A percentile compares a stretch with the other conserved stretches of the same genome.
These are phyloP conservation scores for Umbelopsis sp. DNA, from an alignment of 192 early-diverging fungal genomes.

Conservation along the genomic window DNA sequence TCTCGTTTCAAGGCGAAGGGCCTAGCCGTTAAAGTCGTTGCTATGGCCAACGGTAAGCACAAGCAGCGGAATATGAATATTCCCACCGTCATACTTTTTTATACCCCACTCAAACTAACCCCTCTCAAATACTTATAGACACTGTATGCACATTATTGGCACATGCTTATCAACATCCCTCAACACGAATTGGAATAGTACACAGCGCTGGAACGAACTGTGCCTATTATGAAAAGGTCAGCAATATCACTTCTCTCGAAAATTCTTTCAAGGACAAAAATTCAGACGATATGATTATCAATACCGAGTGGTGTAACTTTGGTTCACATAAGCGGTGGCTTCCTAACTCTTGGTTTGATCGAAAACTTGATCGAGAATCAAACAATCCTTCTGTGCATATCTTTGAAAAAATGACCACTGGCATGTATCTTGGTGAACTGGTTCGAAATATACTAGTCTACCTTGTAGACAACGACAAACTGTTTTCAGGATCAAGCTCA, in stretches of 20 bases:
- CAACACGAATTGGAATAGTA: conserved; percentile 83
- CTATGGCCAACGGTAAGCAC: conserved; percentile 81
- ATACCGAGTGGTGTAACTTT: conserved; percentile 94
- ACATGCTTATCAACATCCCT: conserved; percentile 77
- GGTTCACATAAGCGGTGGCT: conserved; percentile 68
- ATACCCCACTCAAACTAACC: conserved; percentile 34
- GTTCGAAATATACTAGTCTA: conserved; percentile 73
- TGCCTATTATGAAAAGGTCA: conserved; percentile 64
- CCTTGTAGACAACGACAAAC: conserved; percentile 72
- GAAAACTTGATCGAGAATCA: conserved; percentile 76
- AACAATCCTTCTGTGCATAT: conserved; percentile 77
- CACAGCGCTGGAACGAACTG: conserved; percentile 93
- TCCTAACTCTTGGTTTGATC: conserved; percentile 81
- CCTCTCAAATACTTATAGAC: conserved; percentile 76
- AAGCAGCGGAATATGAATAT: conserved; percentile 60
- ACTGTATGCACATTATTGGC: conserved; percentile 89
- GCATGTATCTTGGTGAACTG: conserved; percentile 91
- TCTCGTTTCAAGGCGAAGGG: conserved; percentile 67
- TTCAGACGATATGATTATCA: conserved; percentile 80
- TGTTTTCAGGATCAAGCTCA: conserved; percentile 69
- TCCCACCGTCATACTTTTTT: too few species aligned
- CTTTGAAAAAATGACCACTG: conserved; percentile 94
- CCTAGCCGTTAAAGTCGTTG: conserved; percentile 73
- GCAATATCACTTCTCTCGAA: conserved; percentile 51
- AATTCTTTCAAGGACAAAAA: conserved; percentile 8